A percentile compares a stretch with the other conserved stretches of the same genome.
phyloP scores from a whole-genome alignment of 2,329 filamentous ascomycete genomes.

The Meredithiella fracta region DNA sequence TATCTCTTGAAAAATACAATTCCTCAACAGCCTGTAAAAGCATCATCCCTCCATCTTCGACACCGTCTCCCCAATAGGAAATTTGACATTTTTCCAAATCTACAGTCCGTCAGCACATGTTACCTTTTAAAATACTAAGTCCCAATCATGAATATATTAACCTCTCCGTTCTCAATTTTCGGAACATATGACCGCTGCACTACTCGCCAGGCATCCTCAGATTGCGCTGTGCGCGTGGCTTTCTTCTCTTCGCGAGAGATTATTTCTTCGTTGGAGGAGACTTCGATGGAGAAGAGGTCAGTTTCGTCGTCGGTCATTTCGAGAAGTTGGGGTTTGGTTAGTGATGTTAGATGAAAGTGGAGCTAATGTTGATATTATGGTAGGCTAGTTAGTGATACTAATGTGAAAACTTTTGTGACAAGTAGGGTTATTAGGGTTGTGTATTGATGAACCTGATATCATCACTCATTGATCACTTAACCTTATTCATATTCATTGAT shows the following conservation, averaged over 20 bases:
- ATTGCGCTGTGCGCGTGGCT: slow-evolving; percentile 25
- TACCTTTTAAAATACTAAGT: no score
- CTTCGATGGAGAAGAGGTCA: slow-evolving; percentile 21
- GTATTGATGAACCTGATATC: no score
- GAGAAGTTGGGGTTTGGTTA: neutral
- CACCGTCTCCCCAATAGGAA: slow-evolving; percentile 25
- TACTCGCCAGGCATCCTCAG: slow-evolving; percentile 32
- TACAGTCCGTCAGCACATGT: neutral
- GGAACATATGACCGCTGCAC: slow-evolving; percentile 29
- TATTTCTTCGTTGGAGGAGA: slow-evolving; percentile 22
- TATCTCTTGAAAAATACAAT: slow-evolving; percentile 38
- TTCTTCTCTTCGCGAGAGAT: slow-evolving; percentile 18
- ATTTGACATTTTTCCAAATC: slow-evolving; percentile 11
- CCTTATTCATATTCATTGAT: no score
- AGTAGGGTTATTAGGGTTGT: no score
- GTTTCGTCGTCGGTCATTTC: slow-evolving; percentile 18
- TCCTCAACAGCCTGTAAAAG: slow-evolving; percentile 40
- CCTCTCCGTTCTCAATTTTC: slow-evolving; percentile 40
- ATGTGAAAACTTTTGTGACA: no score
- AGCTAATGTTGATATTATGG: neutral
- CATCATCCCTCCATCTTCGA: slow-evolving; percentile 34
- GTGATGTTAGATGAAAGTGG: neutral
- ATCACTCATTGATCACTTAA: no score
- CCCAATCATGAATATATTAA: no score
- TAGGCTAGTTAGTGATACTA: neutral